A percentile compares a stretch with the other conserved stretches of the same genome.
These are phyloP conservation scores for Phytophthora litchii DNA, from an alignment of 352 stramenopile genomes.

Conservation along the genomic window DNA sequence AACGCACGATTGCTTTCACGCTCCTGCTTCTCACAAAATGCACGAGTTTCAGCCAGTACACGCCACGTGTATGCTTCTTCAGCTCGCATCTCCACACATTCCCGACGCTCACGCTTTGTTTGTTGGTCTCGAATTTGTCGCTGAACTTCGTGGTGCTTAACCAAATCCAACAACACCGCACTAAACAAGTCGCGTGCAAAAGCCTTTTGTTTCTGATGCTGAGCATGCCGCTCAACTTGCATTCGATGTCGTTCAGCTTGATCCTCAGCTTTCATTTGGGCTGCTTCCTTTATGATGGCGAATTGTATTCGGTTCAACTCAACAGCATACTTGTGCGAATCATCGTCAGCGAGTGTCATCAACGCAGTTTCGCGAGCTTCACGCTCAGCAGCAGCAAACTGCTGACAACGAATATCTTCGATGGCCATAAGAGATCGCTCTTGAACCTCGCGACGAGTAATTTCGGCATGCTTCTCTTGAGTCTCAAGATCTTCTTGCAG, in stretches of 20 bases:
- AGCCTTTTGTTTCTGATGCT: slow-evolving; percentile 14
- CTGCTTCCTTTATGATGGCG: slow-evolving; percentile 5
- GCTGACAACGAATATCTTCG: slow-evolving; percentile 17
- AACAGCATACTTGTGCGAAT: slow-evolving; percentile 9
- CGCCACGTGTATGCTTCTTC: slow-evolving; percentile 49
- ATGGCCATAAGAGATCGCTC: slow-evolving; percentile 23
- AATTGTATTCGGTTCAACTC: slow-evolving; percentile 6
- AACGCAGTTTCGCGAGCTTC: slow-evolving; percentile 10
- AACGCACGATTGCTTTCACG: slow-evolving; percentile 24
- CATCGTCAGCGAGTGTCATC: slow-evolving; percentile 27
- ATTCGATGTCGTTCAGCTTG: slow-evolving; percentile 26
- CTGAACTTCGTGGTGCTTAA: slow-evolving; percentile 17
- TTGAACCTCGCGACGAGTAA: slow-evolving; percentile 12
- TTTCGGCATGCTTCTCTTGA: slow-evolving; percentile 18
- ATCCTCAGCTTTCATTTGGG: slow-evolving; percentile 29
- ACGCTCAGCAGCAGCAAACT: slow-evolving; percentile 16
- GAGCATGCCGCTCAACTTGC: slow-evolving; percentile 13
- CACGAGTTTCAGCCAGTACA: slow-evolving; percentile 27
- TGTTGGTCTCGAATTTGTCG: slow-evolving; percentile 29
- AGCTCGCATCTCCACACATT: slow-evolving; percentile 49
- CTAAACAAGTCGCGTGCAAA: slow-evolving; percentile 13
- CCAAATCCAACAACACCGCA: slow-evolving; percentile 39
- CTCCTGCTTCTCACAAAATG: slow-evolving; percentile 19
- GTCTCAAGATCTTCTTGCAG: slow-evolving; percentile 29
- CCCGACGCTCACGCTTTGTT: slow-evolving; percentile 35